Evolutionary conservation across 306 rosid genomes (phyloP).

Genomic region (Ormosia semicastrata): DNA sequence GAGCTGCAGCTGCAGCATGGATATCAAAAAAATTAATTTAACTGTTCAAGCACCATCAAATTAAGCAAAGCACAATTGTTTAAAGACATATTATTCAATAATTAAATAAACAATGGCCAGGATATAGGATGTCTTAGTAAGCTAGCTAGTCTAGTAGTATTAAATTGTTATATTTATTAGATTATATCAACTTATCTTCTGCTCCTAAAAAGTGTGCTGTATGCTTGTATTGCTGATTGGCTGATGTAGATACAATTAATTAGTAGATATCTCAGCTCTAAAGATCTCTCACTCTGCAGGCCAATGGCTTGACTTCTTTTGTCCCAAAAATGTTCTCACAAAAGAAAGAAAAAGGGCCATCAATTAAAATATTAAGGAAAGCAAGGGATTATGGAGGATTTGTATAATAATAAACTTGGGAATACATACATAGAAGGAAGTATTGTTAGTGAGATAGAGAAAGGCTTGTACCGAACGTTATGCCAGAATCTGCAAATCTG

Average conservation of each 20-base stretch:
- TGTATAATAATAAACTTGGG: constrained; percentile 13
- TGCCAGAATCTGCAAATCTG: constrained; percentile 85
- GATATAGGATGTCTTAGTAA: not conserved
- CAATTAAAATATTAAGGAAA: constrained; percentile 13
- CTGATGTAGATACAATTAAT: constrained; percentile 11
- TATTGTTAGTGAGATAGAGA: constrained; percentile 26
- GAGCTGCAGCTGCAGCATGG: not conserved
- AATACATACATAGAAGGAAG: constrained; percentile 22
- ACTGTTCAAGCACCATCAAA: not conserved
- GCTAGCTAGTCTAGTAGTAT: not conserved
- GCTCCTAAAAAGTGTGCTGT: constrained; percentile 23
- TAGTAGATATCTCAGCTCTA: not conserved
- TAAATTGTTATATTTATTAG: not conserved
- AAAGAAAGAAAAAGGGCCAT: constrained; percentile 35
- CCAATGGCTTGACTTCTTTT: constrained; percentile 16
- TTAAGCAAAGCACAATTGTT: not conserved
- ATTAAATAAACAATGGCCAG: not conserved
- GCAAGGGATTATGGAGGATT: constrained; percentile 11
- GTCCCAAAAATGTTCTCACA: constrained; percentile 21
- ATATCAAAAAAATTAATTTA: not conserved
- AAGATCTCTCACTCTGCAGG: not conserved
- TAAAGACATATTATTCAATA: not conserved
- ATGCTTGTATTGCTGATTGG: constrained; percentile 19
- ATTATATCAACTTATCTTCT: constrained; percentile 5
- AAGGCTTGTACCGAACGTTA: constrained; percentile 81